Percentiles rank a stretch among this genome's conserved stretches.
Conservation (phyloP, 2,329 filamentous ascomycete species). For the Microcyclospora pomicola region DNA sequence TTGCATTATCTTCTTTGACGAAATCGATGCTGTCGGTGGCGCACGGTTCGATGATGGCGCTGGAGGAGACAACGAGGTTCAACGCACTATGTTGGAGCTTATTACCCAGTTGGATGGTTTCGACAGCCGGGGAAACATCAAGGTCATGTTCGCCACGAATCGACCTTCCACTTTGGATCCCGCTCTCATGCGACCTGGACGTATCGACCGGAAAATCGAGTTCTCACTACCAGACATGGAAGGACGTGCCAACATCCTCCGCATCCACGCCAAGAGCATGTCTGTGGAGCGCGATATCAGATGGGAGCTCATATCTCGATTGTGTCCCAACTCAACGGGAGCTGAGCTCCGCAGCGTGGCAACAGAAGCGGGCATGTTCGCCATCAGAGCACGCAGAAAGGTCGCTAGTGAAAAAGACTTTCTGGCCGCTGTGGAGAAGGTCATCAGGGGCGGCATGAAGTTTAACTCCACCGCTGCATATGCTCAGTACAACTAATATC, state of each 20-base stretch:
- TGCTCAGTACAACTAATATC: slow-evolving; percentile 88
- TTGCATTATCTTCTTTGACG: slow-evolving; percentile 99
- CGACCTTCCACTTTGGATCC: slow-evolving; percentile 88
- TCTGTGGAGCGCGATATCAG: slow-evolving; percentile 96
- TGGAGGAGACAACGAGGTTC: slow-evolving; percentile 93
- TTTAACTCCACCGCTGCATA: slow-evolving; percentile 98
- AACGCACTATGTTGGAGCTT: slow-evolving; percentile 93
- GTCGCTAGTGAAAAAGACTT: slow-evolving; percentile 99
- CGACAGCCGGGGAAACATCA: slow-evolving; percentile 93
- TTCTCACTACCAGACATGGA: slow-evolving; percentile 96
- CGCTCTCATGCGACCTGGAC: slow-evolving; percentile 91
- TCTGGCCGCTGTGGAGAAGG: slow-evolving; percentile 93
- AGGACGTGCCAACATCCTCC: slow-evolving; percentile 89
- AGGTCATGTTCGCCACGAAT: slow-evolving; percentile 99
- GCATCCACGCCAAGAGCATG: slow-evolving; percentile 99
- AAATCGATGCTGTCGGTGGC: slow-evolving; percentile 91
- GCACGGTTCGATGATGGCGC: slow-evolving; percentile 94
- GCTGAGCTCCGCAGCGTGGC: slow-evolving; percentile 92
- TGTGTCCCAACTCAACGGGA: slow-evolving; percentile 95
- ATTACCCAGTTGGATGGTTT: slow-evolving; percentile 96
- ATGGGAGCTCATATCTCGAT: slow-evolving; percentile 94
- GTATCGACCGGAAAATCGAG: slow-evolving; percentile 98
- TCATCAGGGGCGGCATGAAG: slow-evolving; percentile 98
- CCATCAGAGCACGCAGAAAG: slow-evolving; percentile 87
- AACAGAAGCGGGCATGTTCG: slow-evolving; percentile 97